These are phyloP conservation scores for Beauveria rudraprayagi DNA, from an alignment of 2,329 filamentous ascomycete genomes.

Conservation along the genomic window DNA sequence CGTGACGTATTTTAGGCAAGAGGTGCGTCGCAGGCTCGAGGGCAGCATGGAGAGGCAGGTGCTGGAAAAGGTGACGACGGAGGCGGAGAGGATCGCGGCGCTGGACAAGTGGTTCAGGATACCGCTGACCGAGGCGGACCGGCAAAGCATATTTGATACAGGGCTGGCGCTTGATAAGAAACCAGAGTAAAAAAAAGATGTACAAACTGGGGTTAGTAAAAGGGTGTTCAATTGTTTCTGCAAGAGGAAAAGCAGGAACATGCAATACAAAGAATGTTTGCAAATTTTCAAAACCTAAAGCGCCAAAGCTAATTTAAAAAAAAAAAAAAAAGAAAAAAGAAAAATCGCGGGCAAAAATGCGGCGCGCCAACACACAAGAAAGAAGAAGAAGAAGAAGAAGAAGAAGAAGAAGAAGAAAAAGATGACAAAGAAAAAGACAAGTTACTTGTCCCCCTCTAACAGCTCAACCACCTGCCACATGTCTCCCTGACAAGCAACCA, in stretches of 20 bases:
- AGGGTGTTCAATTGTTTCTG: no score
- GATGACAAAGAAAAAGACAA: no score
- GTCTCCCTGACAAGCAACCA: conserved; percentile 18
- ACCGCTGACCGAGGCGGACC: conserved; percentile 36
- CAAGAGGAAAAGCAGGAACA: background rate
- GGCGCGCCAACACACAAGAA: background rate
- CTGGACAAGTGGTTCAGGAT: conserved; percentile 44
- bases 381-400: no score
- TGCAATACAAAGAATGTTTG: background rate
- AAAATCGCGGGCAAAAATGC: background rate
- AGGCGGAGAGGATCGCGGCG: conserved; percentile 40
- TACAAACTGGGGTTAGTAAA: no score
- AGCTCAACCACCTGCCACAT: conserved; percentile 29
- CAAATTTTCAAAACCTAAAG: background rate
- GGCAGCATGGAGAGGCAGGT: conserved; percentile 28
- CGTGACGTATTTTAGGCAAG: conserved; percentile 34
- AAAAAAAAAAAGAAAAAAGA: no score
- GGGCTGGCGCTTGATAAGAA: conserved; percentile 14
- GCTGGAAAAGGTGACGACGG: conserved; percentile 34
- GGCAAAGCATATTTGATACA: conserved; percentile 37
- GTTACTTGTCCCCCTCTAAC: no score
- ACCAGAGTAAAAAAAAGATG: background rate
- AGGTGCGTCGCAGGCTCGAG: conserved; percentile 35
- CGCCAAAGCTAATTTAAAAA: background rate
- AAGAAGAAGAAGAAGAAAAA: no score